A percentile compares a stretch with the other conserved stretches of the same genome.
Conservation (phyloP, 176 grass and related monocot species). For the Secale cereale region DNA sequence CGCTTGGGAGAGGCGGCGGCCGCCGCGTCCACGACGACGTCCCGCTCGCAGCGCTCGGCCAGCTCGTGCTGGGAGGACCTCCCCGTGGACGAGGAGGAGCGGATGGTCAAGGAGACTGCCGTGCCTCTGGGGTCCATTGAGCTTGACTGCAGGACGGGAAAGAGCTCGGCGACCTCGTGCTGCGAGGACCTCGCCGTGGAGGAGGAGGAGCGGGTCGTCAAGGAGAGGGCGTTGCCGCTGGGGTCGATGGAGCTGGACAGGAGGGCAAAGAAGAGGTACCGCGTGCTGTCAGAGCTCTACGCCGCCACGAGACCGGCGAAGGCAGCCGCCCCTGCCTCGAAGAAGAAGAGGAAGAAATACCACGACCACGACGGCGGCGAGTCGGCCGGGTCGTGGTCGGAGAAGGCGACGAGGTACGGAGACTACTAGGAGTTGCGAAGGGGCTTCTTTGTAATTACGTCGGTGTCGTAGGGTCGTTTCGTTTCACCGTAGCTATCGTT, state of each 20-base stretch:
- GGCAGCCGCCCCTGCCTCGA: background rate
- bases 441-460: slow-evolving; percentile 35
- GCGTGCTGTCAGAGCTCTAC: slow-evolving; percentile 51
- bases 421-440: background rate
- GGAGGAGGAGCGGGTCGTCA: background rate
- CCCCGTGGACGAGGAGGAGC: background rate
- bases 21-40: background rate
- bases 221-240: too few relatives aligned
- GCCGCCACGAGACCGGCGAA: slow-evolving; percentile 19
- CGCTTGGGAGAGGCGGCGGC: slow-evolving; percentile 15
- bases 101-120: background rate
- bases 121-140: background rate
- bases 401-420: slow-evolving; percentile 14
- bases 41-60: slow-evolving; percentile 39
- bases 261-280: slow-evolving; percentile 45
- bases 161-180: slow-evolving; percentile 42
- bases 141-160: slow-evolving; percentile 37
- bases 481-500: background rate
- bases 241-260: slow-evolving; percentile 12
- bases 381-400: background rate
- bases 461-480: background rate
- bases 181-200: background rate
- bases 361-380: too few relatives aligned
- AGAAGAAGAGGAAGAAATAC: slow-evolving; percentile 30
- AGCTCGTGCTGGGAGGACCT: slow-evolving; percentile 24